Evolutionary conservation across 768 basidiomycete genomes (phyloP), one percentile per base, ranked within the genome.

Genomic region (Suillus spraguei): DNA sequence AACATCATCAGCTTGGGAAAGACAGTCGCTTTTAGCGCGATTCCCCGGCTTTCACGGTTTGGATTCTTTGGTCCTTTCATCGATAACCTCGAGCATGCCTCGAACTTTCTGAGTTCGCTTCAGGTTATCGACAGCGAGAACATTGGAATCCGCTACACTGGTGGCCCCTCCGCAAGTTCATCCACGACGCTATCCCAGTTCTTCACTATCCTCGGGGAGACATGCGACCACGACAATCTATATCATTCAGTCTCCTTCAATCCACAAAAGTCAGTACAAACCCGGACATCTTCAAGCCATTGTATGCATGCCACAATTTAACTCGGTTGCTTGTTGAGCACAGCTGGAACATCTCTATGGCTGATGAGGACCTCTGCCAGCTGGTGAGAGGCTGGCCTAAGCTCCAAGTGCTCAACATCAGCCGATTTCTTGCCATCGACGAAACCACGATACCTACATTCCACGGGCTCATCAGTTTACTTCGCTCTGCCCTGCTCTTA

Each of bases 371-470:
- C 33, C 61, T 72, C 1, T 38, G 61, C 10, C 60, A 63, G 53
- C 44, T 74, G 0, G 70, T 68, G 1, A 59, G 59, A 3, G 64
- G 68, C 1, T 72, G 71, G 71, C 68, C 72, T 22, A 8, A 55
- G 3, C 38, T 74, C 0, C 66, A 72, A 61, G 61, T 63, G 7
- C 71, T 72, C 28, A n/a, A 50, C 2, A 64, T 72, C 28, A 55
- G 70, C 9, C 68, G 65, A 2, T 72, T 52, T 35, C 67, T 68
- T 41, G 53, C 66, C 11, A 66, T 68, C 53, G 61, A 65, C 3
- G 5, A 36, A 2, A 68, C 64, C 4, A 58, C 68, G 24, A 53
- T 72, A 1, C 71, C 71, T 1, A 74, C 72, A 1, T 33, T 70
- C 13, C 65, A 33, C 14, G 66, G 68, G 0, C 65, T 72, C 39